A percentile compares a stretch with the other conserved stretches of the same genome.
These are phyloP conservation scores for Borealophlyctis nickersoniae DNA, from an alignment of 192 early-diverging fungal genomes.

Conservation along the genomic window DNA sequence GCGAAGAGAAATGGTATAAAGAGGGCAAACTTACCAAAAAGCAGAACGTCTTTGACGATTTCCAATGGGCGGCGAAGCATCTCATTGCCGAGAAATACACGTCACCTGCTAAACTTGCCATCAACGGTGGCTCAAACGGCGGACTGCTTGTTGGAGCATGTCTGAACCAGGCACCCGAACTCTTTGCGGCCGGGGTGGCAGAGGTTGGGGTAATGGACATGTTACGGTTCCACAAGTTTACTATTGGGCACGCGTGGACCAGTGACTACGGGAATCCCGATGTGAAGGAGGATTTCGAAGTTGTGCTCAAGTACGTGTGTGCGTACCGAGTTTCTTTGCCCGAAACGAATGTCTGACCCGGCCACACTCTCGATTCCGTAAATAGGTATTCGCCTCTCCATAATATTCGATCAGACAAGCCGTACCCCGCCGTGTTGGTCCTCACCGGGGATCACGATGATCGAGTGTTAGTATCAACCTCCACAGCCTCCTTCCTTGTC, in stretches of 20 bases:
- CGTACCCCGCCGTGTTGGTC: slow-evolving; percentile 62
- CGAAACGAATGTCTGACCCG: too few relatives aligned
- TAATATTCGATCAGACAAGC: slow-evolving; percentile 47
- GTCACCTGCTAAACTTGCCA: slow-evolving; percentile 47
- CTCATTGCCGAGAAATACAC: slow-evolving; percentile 60
- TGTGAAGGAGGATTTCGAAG: slow-evolving; percentile 62
- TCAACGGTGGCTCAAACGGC: slow-evolving; percentile 71
- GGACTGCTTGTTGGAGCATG: slow-evolving; percentile 68
- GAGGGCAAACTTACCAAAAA: slow-evolving; percentile 57
- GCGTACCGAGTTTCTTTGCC: too few relatives aligned
- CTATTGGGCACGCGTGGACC: slow-evolving; percentile 69
- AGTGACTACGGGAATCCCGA: slow-evolving; percentile 68
- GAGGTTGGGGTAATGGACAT: slow-evolving; percentile 73
- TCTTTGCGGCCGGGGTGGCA: slow-evolving; percentile 63
- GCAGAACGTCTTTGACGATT: slow-evolving; percentile 76
- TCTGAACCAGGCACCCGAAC: slow-evolving; percentile 71
- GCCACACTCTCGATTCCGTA: neutral
- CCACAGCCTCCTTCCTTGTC: neutral
- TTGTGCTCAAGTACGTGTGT: slow-evolving; percentile 44
- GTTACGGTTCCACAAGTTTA: slow-evolving; percentile 76
- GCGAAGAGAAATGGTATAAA: slow-evolving; percentile 47
- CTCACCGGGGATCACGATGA: slow-evolving; percentile 63
- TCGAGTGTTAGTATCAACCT: slow-evolving; percentile 18
- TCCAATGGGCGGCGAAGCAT: slow-evolving; percentile 65
- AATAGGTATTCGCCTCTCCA: slow-evolving; percentile 59